These are phyloP conservation scores for Stygiomarasmius scandens DNA, from an alignment of 1,284 basidiomycete species.

Conservation along the genomic window DNA sequence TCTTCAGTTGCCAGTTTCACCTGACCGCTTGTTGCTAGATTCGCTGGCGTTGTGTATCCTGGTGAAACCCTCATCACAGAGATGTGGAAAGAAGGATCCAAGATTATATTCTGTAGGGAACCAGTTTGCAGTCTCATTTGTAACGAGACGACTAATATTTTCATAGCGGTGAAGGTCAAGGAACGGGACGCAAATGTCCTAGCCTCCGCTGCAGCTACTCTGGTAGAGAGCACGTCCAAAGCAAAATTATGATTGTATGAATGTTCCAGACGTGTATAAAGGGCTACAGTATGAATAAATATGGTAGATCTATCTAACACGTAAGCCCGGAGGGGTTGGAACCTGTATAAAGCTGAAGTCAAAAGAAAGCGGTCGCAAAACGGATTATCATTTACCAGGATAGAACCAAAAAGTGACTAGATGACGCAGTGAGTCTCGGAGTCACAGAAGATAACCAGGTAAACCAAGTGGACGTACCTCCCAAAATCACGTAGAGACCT, in stretches of 20 bases:
- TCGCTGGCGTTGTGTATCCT: slow-evolving; percentile 90
- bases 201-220: slow-evolving; percentile 75
- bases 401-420: slow-evolving; percentile 72
- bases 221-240: slow-evolving; percentile 49
- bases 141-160: not conserved
- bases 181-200: slow-evolving; percentile 74
- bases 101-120: slow-evolving; percentile 84
- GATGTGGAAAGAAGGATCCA: slow-evolving; percentile 97
- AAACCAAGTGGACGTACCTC: too few species aligned
- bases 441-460: too few species aligned
- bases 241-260: slow-evolving; percentile 68
- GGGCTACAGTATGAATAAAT: too few species aligned
- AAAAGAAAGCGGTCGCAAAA: too few species aligned
- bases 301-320: too few species aligned
- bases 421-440: too few species aligned
- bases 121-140: not conserved
- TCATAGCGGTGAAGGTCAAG: slow-evolving; percentile 74
- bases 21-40: slow-evolving; percentile 37
- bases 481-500: slow-evolving; percentile 67
- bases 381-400: too few species aligned
- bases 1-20: not conserved
- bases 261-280: too few species aligned
- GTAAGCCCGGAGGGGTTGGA: not conserved
- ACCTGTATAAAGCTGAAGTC: too few species aligned
- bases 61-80: slow-evolving; percentile 93